Evolutionary conservation across 2,329 filamentous ascomycete genomes (phyloP).

Genomic region (Beauveria rudraprayagi): DNA sequence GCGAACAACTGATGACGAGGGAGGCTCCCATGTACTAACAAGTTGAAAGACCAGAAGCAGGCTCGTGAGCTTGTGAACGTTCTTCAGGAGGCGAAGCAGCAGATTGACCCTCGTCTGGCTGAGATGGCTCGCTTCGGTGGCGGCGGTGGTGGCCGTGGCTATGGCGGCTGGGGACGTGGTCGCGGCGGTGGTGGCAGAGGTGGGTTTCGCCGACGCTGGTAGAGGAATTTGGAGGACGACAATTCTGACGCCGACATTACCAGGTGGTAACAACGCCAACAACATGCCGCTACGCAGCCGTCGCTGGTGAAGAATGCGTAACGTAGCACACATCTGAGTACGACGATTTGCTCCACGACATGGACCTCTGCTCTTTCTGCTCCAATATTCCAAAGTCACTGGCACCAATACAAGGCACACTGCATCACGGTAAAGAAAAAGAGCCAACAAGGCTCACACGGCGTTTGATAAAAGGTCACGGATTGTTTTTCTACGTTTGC

Average conservation of each 20-base stretch:
- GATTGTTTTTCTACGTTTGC: constrained; percentile 12
- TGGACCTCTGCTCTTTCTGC: constrained; percentile 6
- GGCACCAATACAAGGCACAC: background rate
- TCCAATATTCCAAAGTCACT: constrained; percentile 5
- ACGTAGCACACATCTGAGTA: constrained; percentile 5
- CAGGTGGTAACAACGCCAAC: constrained; percentile 41
- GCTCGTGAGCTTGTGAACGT: constrained; percentile 93
- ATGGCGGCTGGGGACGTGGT: constrained; percentile 63
- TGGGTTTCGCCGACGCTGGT: constrained; percentile 31
- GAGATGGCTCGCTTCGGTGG: constrained; percentile 95
- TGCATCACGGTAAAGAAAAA: constrained; percentile 12
- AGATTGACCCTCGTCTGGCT: constrained; percentile 88
- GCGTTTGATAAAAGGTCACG: constrained; percentile 27
- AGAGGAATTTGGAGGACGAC: constrained; percentile 12
- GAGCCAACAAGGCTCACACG: constrained; percentile 15
- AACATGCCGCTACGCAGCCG: constrained; percentile 41
- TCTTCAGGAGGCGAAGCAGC: constrained; percentile 89
- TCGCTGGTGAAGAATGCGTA: constrained; percentile 36
- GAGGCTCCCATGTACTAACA: constrained; percentile 25
- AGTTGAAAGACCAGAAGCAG: constrained; percentile 70
- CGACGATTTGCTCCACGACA: constrained; percentile 4
- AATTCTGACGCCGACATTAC: constrained; percentile 20
- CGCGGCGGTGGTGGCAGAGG: constrained; percentile 46
- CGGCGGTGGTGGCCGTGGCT: constrained; percentile 69
- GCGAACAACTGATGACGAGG: background rate